A percentile compares a stretch with the other conserved stretches of the same genome.
phyloP scores from a whole-genome alignment of 2,329 filamentous ascomycete species.

The Magnaporthales sp. region DNA sequence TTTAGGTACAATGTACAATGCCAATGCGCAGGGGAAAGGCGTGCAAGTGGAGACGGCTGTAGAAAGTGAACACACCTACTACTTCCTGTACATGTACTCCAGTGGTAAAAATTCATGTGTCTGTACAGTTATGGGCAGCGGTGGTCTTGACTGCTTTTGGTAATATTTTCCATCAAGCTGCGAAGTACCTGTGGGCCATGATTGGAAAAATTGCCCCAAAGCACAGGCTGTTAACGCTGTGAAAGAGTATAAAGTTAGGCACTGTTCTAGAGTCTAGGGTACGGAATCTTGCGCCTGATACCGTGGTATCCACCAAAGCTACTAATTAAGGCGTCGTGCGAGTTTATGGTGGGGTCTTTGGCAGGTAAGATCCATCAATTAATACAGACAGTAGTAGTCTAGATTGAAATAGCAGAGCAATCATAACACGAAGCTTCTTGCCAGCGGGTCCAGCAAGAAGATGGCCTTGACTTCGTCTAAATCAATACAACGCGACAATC shows the following conservation, averaged over 20 bases:
- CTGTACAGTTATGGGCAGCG: too few species aligned
- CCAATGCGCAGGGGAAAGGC: neutral
- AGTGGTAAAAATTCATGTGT: too few species aligned
- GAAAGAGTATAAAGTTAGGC: too few species aligned
- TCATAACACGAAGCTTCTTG: neutral
- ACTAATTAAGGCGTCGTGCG: neutral
- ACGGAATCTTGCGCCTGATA: too few species aligned
- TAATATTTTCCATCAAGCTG: too few species aligned
- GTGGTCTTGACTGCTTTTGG: too few species aligned
- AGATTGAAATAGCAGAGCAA: neutral
- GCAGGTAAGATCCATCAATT: neutral
- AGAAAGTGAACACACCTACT: neutral
- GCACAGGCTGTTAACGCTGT: too few species aligned
- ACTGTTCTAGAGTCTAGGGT: too few species aligned
- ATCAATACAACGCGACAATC: neutral
- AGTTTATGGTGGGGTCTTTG: neutral
- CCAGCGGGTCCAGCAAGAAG: neutral
- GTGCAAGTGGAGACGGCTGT: neutral
- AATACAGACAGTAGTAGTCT: too few species aligned
- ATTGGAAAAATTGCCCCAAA: too few species aligned
- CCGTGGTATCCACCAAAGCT: neutral
- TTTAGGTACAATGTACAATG: neutral
- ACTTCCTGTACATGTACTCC: too few species aligned
- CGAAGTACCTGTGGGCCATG: too few species aligned
- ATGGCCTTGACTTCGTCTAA: neutral